Evolutionary conservation across 2,329 filamentous ascomycete genomes (phyloP), one percentile per base, ranked within the genome.

Genomic region (Fusarium gaditjirri): DNA sequence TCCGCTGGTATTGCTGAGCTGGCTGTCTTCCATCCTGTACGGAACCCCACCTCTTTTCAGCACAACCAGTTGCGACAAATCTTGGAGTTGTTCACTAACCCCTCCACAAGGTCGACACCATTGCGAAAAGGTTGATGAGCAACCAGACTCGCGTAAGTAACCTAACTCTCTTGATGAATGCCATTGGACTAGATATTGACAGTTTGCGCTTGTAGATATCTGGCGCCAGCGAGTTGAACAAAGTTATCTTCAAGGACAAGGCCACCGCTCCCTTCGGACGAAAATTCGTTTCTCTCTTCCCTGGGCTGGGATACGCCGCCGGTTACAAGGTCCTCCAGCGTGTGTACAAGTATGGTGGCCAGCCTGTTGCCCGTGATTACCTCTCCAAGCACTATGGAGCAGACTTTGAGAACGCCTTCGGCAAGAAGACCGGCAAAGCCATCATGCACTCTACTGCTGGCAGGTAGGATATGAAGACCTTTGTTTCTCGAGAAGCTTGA

Each of bases 41-140:
- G 87, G 66, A 81, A 68, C 61, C 61, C 58, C 61, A 65, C 66
- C 62, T 53, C 25, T 59, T 61, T 44, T 56, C 14, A 59, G 36
- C 49, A 57, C 55, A 47, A 56, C 47, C 49, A 43, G 65, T 47
- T 43, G 53, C 31, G 41, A 47, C 43, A 35, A 50, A 50, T 59
- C 19, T 49, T 41, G 50, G 70, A 69, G 43, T 53, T 65, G 44
- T 46, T 49, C 65, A 64, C 75, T 77, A 69, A 77, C 70, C 46
- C 54, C 55, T 29, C 50, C 52, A 29, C 36, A 70, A 95, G 93
- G 94, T 99, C 82, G 96, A 99, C 85, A 99, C 96, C 55, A 98
- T 97, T 79, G 95, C 96, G 72, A 99, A 99, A 88, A 94, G 96
- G 76, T 90, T 99, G 84, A 99, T 99, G 96, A 98, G 94, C 90